Conservation (phyloP, 2,329 filamentous ascomycete species). For the Scedosporium dehoogii region DNA sequence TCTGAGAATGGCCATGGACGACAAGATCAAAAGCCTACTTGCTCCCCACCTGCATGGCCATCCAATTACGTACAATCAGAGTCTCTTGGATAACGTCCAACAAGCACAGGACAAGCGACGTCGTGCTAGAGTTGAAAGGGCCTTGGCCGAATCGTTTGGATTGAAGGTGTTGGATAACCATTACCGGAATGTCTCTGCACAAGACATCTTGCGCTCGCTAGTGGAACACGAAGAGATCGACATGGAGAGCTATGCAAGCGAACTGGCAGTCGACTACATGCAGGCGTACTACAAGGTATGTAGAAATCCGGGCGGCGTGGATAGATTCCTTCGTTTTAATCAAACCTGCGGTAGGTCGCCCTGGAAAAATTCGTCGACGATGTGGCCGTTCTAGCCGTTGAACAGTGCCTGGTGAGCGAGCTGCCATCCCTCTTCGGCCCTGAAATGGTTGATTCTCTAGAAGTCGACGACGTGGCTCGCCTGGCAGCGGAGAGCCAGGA, state of each 20-base stretch:
- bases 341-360: constrained; percentile 7
- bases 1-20: background rate
- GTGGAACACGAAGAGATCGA: background rate
- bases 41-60: constrained; percentile 6
- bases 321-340: too few species aligned
- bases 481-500: background rate
- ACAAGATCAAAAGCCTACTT: background rate
- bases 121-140: background rate
- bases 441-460: background rate
- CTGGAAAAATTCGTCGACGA: constrained; percentile 17
- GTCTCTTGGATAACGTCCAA: constrained; percentile 11
- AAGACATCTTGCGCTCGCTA: background rate
- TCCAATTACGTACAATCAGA: constrained; percentile 13
- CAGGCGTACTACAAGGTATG: constrained; percentile 16
- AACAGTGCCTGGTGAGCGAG: constrained; percentile 4
- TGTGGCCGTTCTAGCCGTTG: constrained; percentile 14
- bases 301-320: background rate
- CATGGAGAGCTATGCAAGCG: constrained; percentile 13
- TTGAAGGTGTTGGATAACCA: constrained; percentile 17
- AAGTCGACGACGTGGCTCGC: background rate
- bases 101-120: background rate
- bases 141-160: background rate
- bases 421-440: background rate
- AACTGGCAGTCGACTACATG: constrained; percentile 11
- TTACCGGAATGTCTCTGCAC: background rate